Evolutionary conservation across 306 rosid genomes (phyloP).

Genomic region (Oemleria cerasiformis): DNA sequence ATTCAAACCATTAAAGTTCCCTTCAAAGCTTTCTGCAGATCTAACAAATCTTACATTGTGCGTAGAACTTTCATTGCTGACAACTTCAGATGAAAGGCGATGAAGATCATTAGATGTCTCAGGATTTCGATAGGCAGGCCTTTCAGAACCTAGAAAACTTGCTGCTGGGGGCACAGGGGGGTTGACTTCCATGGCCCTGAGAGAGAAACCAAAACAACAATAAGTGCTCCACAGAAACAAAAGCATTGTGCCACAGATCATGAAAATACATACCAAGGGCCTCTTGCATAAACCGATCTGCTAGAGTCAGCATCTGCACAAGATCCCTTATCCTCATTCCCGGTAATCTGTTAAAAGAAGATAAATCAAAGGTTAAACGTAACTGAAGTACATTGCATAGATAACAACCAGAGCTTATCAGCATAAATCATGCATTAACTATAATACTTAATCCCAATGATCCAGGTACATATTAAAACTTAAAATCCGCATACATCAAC

Average conservation of each 20-base stretch:
- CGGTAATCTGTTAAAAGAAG: constrained; percentile 42
- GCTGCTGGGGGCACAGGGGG: constrained; percentile 13
- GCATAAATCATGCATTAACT: neutral
- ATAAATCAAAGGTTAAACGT: constrained; percentile 11
- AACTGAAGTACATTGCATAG: neutral
- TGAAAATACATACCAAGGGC: constrained; percentile 57
- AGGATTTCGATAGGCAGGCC: neutral
- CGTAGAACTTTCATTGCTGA: neutral
- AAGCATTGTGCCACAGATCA: neutral
- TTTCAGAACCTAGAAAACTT: constrained; percentile 2
- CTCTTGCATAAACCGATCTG: constrained; percentile 48
- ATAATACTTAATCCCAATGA: neutral
- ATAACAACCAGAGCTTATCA: neutral
- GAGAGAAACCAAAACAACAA: constrained; percentile 17
- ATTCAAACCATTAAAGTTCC: neutral
- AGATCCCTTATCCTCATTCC: constrained; percentile 40
- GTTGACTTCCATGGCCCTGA: constrained; percentile 14
- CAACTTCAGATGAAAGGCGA: neutral
- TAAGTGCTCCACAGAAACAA: constrained; percentile 16
- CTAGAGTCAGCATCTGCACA: constrained; percentile 59
- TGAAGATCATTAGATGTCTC: neutral
- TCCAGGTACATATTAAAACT: too few relatives aligned
- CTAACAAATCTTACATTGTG: neutral
- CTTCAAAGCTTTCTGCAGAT: constrained; percentile 11
- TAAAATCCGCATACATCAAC: too few relatives aligned